phyloP scores from a whole-genome alignment of 306 rosid species.

The Acacia melanoxylon region DNA sequence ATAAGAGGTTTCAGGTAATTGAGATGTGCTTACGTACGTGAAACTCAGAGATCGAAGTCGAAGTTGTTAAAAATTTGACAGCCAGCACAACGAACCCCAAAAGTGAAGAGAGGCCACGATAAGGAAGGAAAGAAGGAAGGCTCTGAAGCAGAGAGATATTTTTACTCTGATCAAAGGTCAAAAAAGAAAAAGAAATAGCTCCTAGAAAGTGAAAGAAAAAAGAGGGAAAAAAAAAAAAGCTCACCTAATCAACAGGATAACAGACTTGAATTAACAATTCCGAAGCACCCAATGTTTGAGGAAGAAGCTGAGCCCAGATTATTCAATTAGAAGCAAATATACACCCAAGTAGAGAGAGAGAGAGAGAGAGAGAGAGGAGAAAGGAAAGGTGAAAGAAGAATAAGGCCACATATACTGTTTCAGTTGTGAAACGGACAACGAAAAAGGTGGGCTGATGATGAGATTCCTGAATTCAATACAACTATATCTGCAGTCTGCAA shows the following conservation, averaged over 20 bases:
- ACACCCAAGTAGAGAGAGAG: not conserved
- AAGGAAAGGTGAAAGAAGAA: conserved; percentile 27
- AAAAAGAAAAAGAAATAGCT: conserved; percentile 30
- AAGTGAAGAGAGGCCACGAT: conserved; percentile 21
- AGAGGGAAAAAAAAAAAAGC: not conserved
- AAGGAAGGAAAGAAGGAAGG: conserved; percentile 13
- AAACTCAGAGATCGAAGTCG: conserved; percentile 22
- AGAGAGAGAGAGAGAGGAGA: conserved; percentile 16
- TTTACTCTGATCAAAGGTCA: conserved; percentile 5
- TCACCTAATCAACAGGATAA: conserved; percentile 32
- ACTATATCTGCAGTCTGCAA: no score
- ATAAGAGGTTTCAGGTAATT: conserved; percentile 2
- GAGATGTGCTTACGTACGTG: not conserved
- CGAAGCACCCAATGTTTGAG: conserved; percentile 26
- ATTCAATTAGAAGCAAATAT: conserved; percentile 19
- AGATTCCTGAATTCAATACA: conserved; percentile 33
- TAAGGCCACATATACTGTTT: conserved; percentile 38
- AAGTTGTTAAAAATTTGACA: conserved; percentile 15
- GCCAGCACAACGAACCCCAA: conserved; percentile 19
- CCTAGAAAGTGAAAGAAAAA: conserved; percentile 11
- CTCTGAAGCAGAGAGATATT: conserved; percentile 11
- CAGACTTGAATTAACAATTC: conserved; percentile 17
- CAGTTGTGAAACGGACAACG: conserved; percentile 75
- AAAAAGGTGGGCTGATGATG: conserved; percentile 50
- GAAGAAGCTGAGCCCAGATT: conserved; percentile 32